Evolutionary conservation across 2,329 filamentous ascomycete genomes (phyloP).

Genomic region (Arthrobotrys pseudoclavata): DNA sequence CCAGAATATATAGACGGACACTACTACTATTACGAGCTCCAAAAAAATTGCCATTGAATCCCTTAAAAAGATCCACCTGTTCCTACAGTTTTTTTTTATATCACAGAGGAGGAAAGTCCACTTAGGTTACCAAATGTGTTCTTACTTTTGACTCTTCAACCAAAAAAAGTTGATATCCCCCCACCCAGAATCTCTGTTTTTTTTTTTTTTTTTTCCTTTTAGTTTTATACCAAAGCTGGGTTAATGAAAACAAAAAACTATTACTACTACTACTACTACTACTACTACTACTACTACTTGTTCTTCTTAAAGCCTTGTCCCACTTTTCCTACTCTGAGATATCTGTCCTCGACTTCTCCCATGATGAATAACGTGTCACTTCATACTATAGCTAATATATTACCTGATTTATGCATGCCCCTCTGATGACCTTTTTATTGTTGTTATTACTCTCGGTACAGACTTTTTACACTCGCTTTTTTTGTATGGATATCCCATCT

Average conservation of each 20-base stretch:
- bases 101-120: slow-evolving; percentile 21
- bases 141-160: slow-evolving; percentile 42
- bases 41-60: slow-evolving; percentile 39
- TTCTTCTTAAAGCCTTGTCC: neutral
- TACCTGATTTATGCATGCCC: neutral
- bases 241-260: slow-evolving; percentile 57
- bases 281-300: slow-evolving; percentile 6
- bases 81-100: slow-evolving; percentile 12
- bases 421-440: neutral
- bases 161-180: slow-evolving; percentile 48
- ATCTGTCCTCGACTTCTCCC: neutral
- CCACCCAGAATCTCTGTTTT: neutral
- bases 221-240: slow-evolving; percentile 42
- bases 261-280: slow-evolving; percentile 11
- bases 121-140: slow-evolving; percentile 34
- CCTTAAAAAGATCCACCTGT: slow-evolving; percentile 11
- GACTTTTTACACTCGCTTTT: too few relatives aligned
- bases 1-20: slow-evolving; percentile 27
- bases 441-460: too few relatives aligned
- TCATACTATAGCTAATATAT: slow-evolving; percentile 17
- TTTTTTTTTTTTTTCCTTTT: slow-evolving; percentile 2
- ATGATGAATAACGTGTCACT: slow-evolving; percentile 19
- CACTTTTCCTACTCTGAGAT: neutral
- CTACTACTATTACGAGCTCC: slow-evolving; percentile 28
- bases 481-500: too few relatives aligned